Evolutionary conservation across 2,329 filamentous ascomycete genomes (phyloP).

Genomic region (Pyrenochaeta sp.): DNA sequence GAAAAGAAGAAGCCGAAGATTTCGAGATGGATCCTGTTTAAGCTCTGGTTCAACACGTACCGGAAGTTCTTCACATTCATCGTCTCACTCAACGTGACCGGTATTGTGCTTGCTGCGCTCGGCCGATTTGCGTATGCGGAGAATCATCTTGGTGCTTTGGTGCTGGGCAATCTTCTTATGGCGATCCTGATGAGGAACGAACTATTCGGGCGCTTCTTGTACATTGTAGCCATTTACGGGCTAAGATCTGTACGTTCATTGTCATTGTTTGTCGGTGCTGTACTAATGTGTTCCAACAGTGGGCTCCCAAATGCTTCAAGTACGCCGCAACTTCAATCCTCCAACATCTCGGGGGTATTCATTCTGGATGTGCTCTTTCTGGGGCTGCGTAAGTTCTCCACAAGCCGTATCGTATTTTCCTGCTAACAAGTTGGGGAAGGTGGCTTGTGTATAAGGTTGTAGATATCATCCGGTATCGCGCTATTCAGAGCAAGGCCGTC

Average conservation of each 20-base stretch:
- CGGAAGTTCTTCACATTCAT: slow-evolving; percentile 46
- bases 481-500: slow-evolving; percentile 40
- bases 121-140: slow-evolving; percentile 40
- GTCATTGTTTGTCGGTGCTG: slow-evolving; percentile 4
- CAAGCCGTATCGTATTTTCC: neutral
- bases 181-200: slow-evolving; percentile 45
- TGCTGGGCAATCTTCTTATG: slow-evolving; percentile 41
- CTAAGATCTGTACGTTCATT: slow-evolving; percentile 29
- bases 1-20: slow-evolving; percentile 28
- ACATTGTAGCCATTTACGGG: slow-evolving; percentile 41
- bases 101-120: slow-evolving; percentile 39
- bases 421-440: slow-evolving; percentile 25
- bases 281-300: slow-evolving; percentile 24
- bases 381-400: slow-evolving; percentile 36
- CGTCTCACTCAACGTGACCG: slow-evolving; percentile 36
- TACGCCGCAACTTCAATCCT: slow-evolving; percentile 40
- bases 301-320: slow-evolving; percentile 41
- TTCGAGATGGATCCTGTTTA: slow-evolving; percentile 39
- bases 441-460: slow-evolving; percentile 46
- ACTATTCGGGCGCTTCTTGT: slow-evolving; percentile 42
- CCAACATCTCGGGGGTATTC: slow-evolving; percentile 45
- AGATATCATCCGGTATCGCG: slow-evolving; percentile 43
- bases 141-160: slow-evolving; percentile 42
- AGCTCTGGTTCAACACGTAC: slow-evolving; percentile 47
- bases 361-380: slow-evolving; percentile 46